Percentiles rank a stretch among this genome's conserved stretches.
phyloP scores from a whole-genome alignment of 371 early-diverging fungal species.

The Syncephalastrum racemosum region DNA sequence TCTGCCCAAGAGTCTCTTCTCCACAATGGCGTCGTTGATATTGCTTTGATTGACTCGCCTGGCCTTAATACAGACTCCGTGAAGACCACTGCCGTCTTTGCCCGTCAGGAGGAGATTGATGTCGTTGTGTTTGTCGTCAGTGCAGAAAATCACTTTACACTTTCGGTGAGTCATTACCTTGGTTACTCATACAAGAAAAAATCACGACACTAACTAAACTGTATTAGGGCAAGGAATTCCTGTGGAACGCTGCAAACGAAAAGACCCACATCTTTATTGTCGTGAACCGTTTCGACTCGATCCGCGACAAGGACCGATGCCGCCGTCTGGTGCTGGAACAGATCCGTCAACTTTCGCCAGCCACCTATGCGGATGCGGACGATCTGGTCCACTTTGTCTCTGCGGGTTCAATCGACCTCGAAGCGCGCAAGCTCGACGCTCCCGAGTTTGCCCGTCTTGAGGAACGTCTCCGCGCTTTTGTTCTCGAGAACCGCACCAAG shows the following conservation, averaged over 20 bases:
- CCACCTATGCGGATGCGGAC: slow-evolving; percentile 86
- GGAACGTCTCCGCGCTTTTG: slow-evolving; percentile 84
- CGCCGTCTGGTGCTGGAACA: slow-evolving; percentile 90
- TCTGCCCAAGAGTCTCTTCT: slow-evolving; percentile 70
- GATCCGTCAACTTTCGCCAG: slow-evolving; percentile 89
- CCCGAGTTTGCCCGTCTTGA: slow-evolving; percentile 81
- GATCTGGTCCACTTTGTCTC: slow-evolving; percentile 97
- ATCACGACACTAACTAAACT: slow-evolving; percentile 7
- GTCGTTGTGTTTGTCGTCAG: slow-evolving; percentile 98
- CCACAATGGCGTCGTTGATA: slow-evolving; percentile 92
- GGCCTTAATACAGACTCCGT: slow-evolving; percentile 97
- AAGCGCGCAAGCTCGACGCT: slow-evolving; percentile 45
- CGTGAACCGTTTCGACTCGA: slow-evolving; percentile 95
- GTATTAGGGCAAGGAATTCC: slow-evolving; percentile 87
- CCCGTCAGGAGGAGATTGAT: slow-evolving; percentile 97
- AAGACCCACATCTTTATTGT: slow-evolving; percentile 98
- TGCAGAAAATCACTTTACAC: slow-evolving; percentile 98
- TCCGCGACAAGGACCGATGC: slow-evolving; percentile 92
- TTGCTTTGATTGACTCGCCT: slow-evolving; percentile 96
- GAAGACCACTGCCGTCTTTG: slow-evolving; percentile 94
- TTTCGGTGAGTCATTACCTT: slow-evolving; percentile 66
- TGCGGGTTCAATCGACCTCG: slow-evolving; percentile 62
- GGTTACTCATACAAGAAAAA: neutral
- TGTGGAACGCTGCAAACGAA: slow-evolving; percentile 93
- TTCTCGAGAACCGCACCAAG: slow-evolving; percentile 91